These are phyloP conservation scores for Globisporangium canariense DNA, from an alignment of 352 stramenopile genomes.

Conservation along the genomic window DNA sequence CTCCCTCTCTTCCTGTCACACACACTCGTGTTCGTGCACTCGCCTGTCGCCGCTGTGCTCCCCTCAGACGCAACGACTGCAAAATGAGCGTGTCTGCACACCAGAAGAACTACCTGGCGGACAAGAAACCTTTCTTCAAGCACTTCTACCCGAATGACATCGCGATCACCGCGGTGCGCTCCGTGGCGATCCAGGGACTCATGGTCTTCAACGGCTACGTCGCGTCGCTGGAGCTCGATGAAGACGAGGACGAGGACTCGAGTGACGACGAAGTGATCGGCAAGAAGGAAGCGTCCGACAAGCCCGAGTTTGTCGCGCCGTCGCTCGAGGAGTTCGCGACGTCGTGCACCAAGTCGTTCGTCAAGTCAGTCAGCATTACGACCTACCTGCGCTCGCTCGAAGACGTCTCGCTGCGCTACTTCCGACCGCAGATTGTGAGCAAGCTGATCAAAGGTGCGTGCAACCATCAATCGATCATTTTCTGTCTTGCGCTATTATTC, in stretches of 20 bases:
- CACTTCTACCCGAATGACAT: conserved; percentile 75
- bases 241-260: conserved; percentile 49
- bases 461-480: not conserved
- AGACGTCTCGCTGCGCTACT: conserved; percentile 53
- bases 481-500: not conserved
- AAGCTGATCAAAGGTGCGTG: conserved; percentile 79
- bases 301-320: conserved; percentile 49
- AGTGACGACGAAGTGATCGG: conserved; percentile 36
- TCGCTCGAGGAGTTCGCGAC: conserved; percentile 54
- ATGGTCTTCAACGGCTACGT: conserved; percentile 80
- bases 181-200: conserved; percentile 59
- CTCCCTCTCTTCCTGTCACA: not conserved
- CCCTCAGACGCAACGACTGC: not conserved
- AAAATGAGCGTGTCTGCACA: conserved; percentile 58
- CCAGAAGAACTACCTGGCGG: conserved; percentile 70
- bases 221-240: conserved; percentile 65
- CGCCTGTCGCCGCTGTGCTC: not conserved
- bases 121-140: conserved; percentile 86
- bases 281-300: conserved; percentile 30
- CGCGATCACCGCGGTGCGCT: conserved; percentile 60
- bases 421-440: conserved; percentile 52
- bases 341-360: conserved; percentile 55
- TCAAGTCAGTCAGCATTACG: conserved; percentile 79
- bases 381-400: conserved; percentile 77
- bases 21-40: not conserved